Evolutionary conservation across 345 rosid species (phyloP).

Genomic region (Carallia brachiata): DNA sequence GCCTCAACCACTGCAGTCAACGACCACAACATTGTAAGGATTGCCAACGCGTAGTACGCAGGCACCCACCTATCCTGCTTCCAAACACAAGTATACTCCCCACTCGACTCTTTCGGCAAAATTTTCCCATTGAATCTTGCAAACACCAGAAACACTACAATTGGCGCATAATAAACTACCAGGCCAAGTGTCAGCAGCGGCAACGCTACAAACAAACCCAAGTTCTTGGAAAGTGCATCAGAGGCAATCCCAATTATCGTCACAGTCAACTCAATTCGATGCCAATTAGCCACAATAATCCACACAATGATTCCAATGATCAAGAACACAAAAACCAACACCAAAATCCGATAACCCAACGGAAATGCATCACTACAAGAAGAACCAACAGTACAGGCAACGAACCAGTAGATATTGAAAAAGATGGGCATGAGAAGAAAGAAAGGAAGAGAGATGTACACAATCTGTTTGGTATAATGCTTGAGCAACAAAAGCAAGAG

Average conservation of each 20-base stretch:
- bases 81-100: slow-evolving; percentile 67
- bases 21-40: slow-evolving; percentile 90
- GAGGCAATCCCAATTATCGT: slow-evolving; percentile 75
- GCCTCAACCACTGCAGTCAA: slow-evolving; percentile 72
- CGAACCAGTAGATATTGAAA: slow-evolving; percentile 86
- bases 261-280: slow-evolving; percentile 70
- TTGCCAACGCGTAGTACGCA: slow-evolving; percentile 70
- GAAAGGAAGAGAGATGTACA: slow-evolving; percentile 74
- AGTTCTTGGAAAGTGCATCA: slow-evolving; percentile 67
- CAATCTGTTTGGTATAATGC: slow-evolving; percentile 81
- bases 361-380: slow-evolving; percentile 69
- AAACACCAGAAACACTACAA: slow-evolving; percentile 78
- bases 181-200: slow-evolving; percentile 62
- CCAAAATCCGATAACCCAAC: slow-evolving; percentile 61
- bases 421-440: slow-evolving; percentile 63
- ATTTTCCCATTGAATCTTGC: slow-evolving; percentile 72
- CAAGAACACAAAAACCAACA: slow-evolving; percentile 63
- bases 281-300: slow-evolving; percentile 83
- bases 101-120: slow-evolving; percentile 51
- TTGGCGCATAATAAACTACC: slow-evolving; percentile 60
- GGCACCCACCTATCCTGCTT: slow-evolving; percentile 95
- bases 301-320: slow-evolving; percentile 67
- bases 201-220: slow-evolving; percentile 62
- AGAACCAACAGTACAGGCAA: slow-evolving; percentile 70
- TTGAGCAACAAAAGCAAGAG: slow-evolving; percentile 63